Percentiles rank a stretch among this genome's conserved stretches.
phyloP scores from a whole-genome alignment of 352 stramenopile species.

The Globisporangium acanthophoron region DNA sequence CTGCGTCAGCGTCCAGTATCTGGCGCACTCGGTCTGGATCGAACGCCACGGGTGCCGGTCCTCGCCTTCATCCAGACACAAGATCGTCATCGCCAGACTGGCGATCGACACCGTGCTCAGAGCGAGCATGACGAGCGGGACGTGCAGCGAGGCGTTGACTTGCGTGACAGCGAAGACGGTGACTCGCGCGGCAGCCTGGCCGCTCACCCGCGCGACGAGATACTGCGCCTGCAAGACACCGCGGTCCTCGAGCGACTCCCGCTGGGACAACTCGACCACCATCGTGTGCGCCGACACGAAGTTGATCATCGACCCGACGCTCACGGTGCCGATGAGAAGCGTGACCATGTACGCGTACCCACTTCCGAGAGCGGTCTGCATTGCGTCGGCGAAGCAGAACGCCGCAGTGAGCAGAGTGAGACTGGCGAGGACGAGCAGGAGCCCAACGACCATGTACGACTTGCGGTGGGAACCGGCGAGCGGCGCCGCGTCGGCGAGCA shows the following conservation, averaged over 20 bases:
- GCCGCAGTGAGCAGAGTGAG: constrained; percentile 1
- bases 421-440: constrained; percentile 4
- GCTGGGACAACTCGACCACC: constrained; percentile 14
- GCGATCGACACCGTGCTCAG: constrained; percentile 5
- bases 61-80: constrained; percentile 11
- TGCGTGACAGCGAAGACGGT: constrained; percentile 10
- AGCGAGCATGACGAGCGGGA: constrained; percentile 12
- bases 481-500: constrained; percentile 54
- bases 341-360: constrained; percentile 9
- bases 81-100: constrained; percentile 3
- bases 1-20: constrained; percentile 19
- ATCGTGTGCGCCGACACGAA: constrained; percentile 17
- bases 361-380: neutral
- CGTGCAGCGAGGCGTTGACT: neutral
- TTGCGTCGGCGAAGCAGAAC: constrained; percentile 3
- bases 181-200: constrained; percentile 10
- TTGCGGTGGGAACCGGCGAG: constrained; percentile 63
- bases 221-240: constrained; percentile 16
- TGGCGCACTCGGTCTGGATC: constrained; percentile 1
- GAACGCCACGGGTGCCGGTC: neutral
- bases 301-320: constrained; percentile 18
- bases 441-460: constrained; percentile 68
- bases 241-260: constrained; percentile 12
- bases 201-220: constrained; percentile 9
- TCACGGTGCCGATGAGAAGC: constrained; percentile 11